A percentile compares a stretch with the other conserved stretches of the same genome.
phyloP scores from a whole-genome alignment of 805 yeast genomes.

The Saturnispora quitensis region DNA sequence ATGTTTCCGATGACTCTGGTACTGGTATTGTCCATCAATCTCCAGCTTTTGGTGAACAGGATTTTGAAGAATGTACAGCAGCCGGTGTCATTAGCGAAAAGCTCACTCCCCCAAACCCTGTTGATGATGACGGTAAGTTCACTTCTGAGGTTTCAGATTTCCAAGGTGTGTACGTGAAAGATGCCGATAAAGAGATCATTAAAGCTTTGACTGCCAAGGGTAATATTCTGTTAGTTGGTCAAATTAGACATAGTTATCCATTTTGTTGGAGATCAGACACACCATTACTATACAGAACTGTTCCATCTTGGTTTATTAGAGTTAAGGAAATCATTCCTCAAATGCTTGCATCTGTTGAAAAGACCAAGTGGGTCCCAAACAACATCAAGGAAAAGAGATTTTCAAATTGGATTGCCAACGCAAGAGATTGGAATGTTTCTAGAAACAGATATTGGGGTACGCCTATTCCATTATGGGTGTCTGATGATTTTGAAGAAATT shows the following conservation, averaged over 20 bases:
- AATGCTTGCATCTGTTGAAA: slow-evolving; percentile 76
- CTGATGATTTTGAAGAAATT: slow-evolving; percentile 86
- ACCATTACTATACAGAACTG: slow-evolving; percentile 90
- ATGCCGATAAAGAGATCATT: slow-evolving; percentile 87
- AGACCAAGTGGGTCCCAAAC: slow-evolving; percentile 91
- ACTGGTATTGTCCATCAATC: slow-evolving; percentile 98
- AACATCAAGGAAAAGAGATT: slow-evolving; percentile 90
- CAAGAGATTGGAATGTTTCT: slow-evolving; percentile 98
- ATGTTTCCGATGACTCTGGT: slow-evolving; percentile 92
- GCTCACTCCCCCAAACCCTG: slow-evolving; percentile 80
- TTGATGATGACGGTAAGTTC: slow-evolving; percentile 87
- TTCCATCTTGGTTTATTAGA: slow-evolving; percentile 98
- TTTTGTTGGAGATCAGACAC: slow-evolving; percentile 99
- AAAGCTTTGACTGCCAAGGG: slow-evolving; percentile 74
- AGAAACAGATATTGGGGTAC: slow-evolving; percentile 99
- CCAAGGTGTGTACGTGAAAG: slow-evolving; percentile 84
- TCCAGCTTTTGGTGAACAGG: slow-evolving; percentile 99
- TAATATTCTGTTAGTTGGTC: slow-evolving; percentile 63
- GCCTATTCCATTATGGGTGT: slow-evolving; percentile 96
- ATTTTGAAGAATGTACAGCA: slow-evolving; percentile 72
- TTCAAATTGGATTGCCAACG: slow-evolving; percentile 96
- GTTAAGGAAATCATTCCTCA: slow-evolving; percentile 80
- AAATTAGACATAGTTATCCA: slow-evolving; percentile 93
- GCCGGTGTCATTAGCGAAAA: slow-evolving; percentile 68
- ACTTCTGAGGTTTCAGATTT: slow-evolving; percentile 66